phyloP scores from a whole-genome alignment of 2,329 filamentous ascomycete species.

The Stachybotrys elegans region DNA sequence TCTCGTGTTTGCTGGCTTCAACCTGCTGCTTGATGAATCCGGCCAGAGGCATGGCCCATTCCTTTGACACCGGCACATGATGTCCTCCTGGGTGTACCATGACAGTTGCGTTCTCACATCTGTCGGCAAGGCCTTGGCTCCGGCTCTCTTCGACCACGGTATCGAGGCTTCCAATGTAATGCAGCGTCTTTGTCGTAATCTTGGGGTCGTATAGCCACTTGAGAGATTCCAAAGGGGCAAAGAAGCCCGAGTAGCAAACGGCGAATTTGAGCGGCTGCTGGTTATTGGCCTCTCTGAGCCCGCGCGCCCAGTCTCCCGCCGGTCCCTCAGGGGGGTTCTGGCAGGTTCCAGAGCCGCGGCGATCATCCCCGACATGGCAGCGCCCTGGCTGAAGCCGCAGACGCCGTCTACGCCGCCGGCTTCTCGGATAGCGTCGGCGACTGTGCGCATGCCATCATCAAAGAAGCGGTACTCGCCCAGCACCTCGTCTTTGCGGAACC shows the following conservation, averaged over 20 bases:
- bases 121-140: conserved; percentile 62
- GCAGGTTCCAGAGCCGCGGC: conserved; percentile 62
- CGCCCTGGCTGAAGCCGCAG: conserved; percentile 80
- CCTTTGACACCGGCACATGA: conserved; percentile 78
- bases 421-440: conserved; percentile 58
- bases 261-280: conserved; percentile 59
- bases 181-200: conserved; percentile 72
- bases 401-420: conserved; percentile 71
- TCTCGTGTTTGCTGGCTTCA: conserved; percentile 19
- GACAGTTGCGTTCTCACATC: conserved; percentile 50
- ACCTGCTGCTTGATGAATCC: conserved; percentile 56
- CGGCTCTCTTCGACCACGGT: conserved; percentile 79
- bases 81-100: conserved; percentile 82
- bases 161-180: conserved; percentile 79
- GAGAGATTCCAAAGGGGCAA: conserved; percentile 56
- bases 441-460: conserved; percentile 57
- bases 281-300: conserved; percentile 44
- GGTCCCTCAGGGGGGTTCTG: conserved; percentile 20
- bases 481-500: conserved; percentile 71
- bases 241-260: conserved; percentile 74
- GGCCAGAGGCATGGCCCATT: conserved; percentile 72
- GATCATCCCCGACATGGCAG: conserved; percentile 65
- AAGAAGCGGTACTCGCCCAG: conserved; percentile 61
- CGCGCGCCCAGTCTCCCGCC: conserved; percentile 35
- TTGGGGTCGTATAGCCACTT: conserved; percentile 63